phyloP scores from a whole-genome alignment of 306 rosid species.

The Styphnolobium japonicum region DNA sequence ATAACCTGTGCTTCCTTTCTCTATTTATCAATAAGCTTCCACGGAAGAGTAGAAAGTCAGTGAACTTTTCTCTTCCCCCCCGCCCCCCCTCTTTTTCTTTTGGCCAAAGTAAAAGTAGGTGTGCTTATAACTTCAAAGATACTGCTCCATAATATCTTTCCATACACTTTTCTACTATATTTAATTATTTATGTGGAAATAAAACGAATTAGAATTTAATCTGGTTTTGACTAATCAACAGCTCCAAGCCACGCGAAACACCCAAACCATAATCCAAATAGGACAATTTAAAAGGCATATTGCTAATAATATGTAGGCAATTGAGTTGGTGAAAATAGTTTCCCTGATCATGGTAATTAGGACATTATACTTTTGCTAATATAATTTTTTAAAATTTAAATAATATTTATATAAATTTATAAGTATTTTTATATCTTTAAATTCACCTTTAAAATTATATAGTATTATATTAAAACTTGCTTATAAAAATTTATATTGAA shows the following conservation, averaged over 20 bases:
- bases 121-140: neutral
- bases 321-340: conserved; percentile 8
- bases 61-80: too few relatives aligned
- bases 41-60: too few relatives aligned
- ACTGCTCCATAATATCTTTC: neutral
- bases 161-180: neutral
- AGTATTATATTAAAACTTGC: neutral
- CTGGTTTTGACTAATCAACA: neutral
- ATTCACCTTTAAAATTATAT: neutral
- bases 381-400: neutral
- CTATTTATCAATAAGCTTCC: neutral
- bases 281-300: neutral
- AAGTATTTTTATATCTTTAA: neutral
- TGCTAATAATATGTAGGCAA: neutral
- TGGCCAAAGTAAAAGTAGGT: neutral
- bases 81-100: too few relatives aligned
- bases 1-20: neutral
- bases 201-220: neutral
- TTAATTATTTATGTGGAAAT: neutral
- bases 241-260: neutral
- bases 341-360: neutral
- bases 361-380: neutral
- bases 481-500: too few relatives aligned
- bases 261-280: neutral
- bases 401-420: neutral